Evolutionary conservation across 2,329 filamentous ascomycete species (phyloP), one percentile per base, ranked within the genome.

Genomic region (Immersiporthe knoxdaviesiana): DNA sequence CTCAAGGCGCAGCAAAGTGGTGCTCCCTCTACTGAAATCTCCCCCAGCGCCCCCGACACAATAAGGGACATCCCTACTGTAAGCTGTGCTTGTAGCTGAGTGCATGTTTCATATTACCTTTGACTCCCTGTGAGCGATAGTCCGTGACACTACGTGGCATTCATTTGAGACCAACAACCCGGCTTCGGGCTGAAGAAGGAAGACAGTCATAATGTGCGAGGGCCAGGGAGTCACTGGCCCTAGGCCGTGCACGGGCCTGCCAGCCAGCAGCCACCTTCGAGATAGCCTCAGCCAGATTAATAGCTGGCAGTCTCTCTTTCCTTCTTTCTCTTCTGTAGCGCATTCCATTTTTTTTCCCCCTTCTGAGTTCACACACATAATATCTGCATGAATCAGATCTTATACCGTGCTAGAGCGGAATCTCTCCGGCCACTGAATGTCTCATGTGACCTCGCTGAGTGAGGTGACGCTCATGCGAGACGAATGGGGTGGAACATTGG

Each of bases 31-130:
- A 32, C 37, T 77, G 1, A 74, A 79, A 1, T 80, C 81, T 71
- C 81, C 80, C 4, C 80, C 80, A 39, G 72, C 76, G 6, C 80
- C 80, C n/a, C n/a, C n/a, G n/a, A n/a, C n/a, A n/a, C n/a, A n/a
- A n/a, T n/a, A n/a, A n/a, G n/a, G n/a, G n/a, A n/a, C n/a, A n/a
- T n/a, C n/a, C n/a, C n/a, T n/a, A n/a, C n/a, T n/a, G n/a, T n/a
- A n/a, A n/a, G n/a, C n/a, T n/a, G n/a, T n/a, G n/a, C n/a, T n/a
- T n/a, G n/a, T n/a, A n/a, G n/a, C n/a, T n/a, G n/a, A n/a, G n/a
- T n/a, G n/a, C n/a, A n/a, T n/a, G n/a, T n/a, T n/a, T n/a, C n/a
- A n/a, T n/a, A n/a, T n/a, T n/a, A n/a, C n/a, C n/a, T n/a, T n/a
- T n/a, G n/a, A n/a, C n/a, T n/a, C n/a, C 2, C 4, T 14, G n/a